Base-by-base conservation (phyloP, 2,329 filamentous ascomycete genomes). In the Neodidymelliopsis sp. region DNA sequence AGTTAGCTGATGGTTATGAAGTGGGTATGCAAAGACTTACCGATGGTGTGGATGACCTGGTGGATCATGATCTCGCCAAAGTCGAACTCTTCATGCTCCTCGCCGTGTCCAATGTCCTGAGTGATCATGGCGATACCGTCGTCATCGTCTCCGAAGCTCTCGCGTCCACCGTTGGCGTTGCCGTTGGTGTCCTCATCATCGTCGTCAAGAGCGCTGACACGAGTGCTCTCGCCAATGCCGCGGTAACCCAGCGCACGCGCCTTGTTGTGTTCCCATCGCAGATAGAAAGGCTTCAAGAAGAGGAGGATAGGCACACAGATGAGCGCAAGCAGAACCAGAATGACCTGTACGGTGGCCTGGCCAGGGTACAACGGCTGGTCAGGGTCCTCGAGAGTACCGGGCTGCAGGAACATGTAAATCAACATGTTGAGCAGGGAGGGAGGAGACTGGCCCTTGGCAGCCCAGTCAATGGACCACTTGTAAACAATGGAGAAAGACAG, bases 11-110 rank as follows among this genome's bases (percentile, higher is more conserved):
- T 25, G 18, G 34, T 34, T 10, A 12, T 28, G 15, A 20, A 23
- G 25, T 27, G 13, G 51, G 27, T 6, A 6, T 6, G 11, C n/a
- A 2, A 18, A 38, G 60, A 76, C 87, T 75, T 85, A 93, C 90
- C 91, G 67, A 97, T 97, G 13, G 93, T 97, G 79, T 97, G 95
- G 69, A 99, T 99, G 71, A 97, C 85, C 75, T 99, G 94, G 77
- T 99, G 94, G 69, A 99, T 99, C 91, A 99, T 97, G 57, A 91
- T 84, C 74, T 99, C 94, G 52, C 88, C 85, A 72, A 99, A 99
- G 65, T 99, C 94, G 72, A 99, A 99, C 70, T 99, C 94, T 67
- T 94, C 92, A 63, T 97, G 90, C 62, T 92, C 92, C 37, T 90
- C 90, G 31, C 86, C 83, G 25, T 74, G 75, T 9, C 71, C 78